phyloP scores from a whole-genome alignment of 345 rosid genomes.

The Lepidium africanum region DNA sequence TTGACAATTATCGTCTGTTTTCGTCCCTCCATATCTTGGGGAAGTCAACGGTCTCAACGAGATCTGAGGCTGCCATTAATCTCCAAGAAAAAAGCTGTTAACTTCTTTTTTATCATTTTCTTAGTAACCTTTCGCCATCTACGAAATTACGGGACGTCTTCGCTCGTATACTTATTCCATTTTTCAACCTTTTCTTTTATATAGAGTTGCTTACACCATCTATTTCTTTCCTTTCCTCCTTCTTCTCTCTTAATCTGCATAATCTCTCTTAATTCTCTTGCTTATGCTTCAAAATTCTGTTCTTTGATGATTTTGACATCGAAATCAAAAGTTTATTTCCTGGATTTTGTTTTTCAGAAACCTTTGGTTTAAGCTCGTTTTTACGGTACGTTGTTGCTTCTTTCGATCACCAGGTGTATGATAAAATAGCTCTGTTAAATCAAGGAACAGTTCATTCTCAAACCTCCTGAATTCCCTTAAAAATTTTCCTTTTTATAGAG shows the following conservation, averaged over 20 bases:
- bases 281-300: not conserved
- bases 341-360: not conserved
- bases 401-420: constrained; percentile 9
- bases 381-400: constrained; percentile 17
- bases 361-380: constrained; percentile 7
- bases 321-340: not conserved
- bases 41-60: constrained; percentile 7
- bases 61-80: not conserved
- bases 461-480: not conserved
- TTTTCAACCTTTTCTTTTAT: not conserved
- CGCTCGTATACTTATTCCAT: constrained; percentile 1
- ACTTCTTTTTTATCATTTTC: not conserved
- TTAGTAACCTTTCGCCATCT: constrained; percentile 4
- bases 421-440: not conserved
- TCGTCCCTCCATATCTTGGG: not conserved
- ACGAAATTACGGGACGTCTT: constrained; percentile 15
- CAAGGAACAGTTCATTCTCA: not conserved
- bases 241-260: not conserved
- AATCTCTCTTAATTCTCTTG: not conserved
- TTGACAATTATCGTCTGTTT: not conserved
- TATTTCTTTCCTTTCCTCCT: not conserved
- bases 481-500: not conserved
- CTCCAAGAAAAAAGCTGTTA: not conserved
- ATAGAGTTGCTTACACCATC: constrained; percentile 2
- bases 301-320: not conserved